phyloP scores from a whole-genome alignment of 1,284 basidiomycete species.

The Amylostereum areolatum region DNA sequence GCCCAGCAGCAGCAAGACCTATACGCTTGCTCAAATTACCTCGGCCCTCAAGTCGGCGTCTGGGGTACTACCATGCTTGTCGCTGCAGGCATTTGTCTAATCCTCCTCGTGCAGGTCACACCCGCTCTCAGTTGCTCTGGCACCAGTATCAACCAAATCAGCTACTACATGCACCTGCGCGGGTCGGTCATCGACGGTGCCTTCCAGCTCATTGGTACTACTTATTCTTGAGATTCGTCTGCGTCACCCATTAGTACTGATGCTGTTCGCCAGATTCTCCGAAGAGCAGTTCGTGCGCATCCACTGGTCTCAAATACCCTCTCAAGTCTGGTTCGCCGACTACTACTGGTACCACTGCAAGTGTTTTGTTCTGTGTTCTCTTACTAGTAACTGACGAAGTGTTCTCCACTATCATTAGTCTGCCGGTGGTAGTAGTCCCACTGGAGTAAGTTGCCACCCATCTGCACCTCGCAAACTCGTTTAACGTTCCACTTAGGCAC shows the following conservation, averaged over 20 bases:
- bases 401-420: background rate
- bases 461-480: too few species aligned
- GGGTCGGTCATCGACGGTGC: constrained; percentile 63
- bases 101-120: constrained; percentile 21
- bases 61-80: constrained; percentile 20
- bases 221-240: too few species aligned
- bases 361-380: background rate
- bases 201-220: constrained; percentile 52
- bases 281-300: constrained; percentile 13
- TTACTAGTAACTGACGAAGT: background rate
- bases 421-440: background rate
- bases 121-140: constrained; percentile 54
- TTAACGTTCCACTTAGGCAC: too few species aligned
- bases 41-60: constrained; percentile 50
- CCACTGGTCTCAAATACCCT: constrained; percentile 58
- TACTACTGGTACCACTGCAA: background rate
- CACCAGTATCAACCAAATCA: constrained; percentile 43
- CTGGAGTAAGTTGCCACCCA: background rate
- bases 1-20: constrained; percentile 40
- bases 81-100: too few species aligned
- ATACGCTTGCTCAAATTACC: constrained; percentile 48
- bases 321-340: constrained; percentile 40
- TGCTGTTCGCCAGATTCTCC: too few species aligned
- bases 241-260: too few species aligned
- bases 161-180: constrained; percentile 63